Base-by-base conservation (phyloP, 371 early-diverging fungal genomes). In the Mortierella sp. region DNA sequence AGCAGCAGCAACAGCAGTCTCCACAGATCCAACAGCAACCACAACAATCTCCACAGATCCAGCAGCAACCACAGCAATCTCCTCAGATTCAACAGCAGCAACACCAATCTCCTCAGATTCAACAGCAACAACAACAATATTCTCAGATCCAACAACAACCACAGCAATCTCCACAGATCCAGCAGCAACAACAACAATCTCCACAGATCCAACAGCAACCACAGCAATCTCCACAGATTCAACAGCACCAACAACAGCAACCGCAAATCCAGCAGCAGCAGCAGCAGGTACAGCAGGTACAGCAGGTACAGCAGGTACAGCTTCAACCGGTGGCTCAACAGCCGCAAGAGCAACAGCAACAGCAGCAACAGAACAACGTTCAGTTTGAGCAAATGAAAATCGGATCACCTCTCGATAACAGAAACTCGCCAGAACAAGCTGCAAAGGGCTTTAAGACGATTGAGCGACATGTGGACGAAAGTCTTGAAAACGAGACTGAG, bases 381-480 rank as follows among this genome's bases (percentile, higher is more conserved):
- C 56, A 49, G 26, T 22, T 67, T 45, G 60, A 63, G 47, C 61
- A 57, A 13, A 57, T 26, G 9, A 40, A 59, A 9, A 63, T 19
- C 12, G 66, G 37, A 31, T 65, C 65, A 0, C 64, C 73, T 15
- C 26, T 51, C 22, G 67, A 61, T 7, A 59, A 62, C 58, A 40
- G 49, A 26, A 58, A 40, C 13, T 66, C 75, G 12, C 66, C 69
- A 15, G 58, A 23, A 7, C 74, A 66, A 40, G 64, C 62, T 23
- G 70, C 49, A 55, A 59, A 60, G 40, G 75, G 84, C 12, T 88
- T 88, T 70, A 82, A 86, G 68, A 83, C 85, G 8, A 86, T 88
- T 62, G 82, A 86, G 15, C 85, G 86, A 37, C 89, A 88, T 68
- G 81, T 89, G 19, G 90, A 89, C 75, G 86, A 87, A 58, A 66